Percentiles rank a stretch among this genome's conserved stretches.
phyloP scores from a whole-genome alignment of 202 grass and related monocot genomes.

The Carex sylvatica region DNA sequence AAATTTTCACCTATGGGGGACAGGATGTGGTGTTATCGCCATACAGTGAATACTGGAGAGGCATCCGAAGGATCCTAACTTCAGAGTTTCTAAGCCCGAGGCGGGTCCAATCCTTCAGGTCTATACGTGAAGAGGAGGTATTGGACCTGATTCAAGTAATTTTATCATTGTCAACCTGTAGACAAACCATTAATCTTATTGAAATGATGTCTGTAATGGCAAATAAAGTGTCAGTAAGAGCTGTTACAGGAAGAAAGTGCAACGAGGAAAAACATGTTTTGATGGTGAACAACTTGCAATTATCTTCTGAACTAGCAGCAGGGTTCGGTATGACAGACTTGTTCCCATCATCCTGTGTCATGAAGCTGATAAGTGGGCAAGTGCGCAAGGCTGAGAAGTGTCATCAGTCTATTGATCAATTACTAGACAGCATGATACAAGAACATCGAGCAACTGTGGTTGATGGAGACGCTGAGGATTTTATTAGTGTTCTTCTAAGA shows the following conservation, averaged over 20 bases:
- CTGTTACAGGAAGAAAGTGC: constrained; percentile 41
- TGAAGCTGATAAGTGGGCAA: constrained; percentile 19
- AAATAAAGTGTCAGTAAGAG: background rate
- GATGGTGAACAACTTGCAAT: background rate
- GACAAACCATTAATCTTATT: no score
- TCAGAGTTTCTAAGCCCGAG: no score
- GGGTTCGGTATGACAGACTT: constrained; percentile 48
- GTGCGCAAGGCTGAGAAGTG: constrained; percentile 34
- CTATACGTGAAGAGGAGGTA: no score
- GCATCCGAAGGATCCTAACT: no score
- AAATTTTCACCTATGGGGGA: no score
- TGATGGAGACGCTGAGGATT: background rate
- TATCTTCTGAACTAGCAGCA: background rate
- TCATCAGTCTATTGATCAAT: constrained; percentile 20
- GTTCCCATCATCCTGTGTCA: constrained; percentile 44
- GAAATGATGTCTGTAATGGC: no score
- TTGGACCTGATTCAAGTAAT: no score
- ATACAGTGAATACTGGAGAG: no score
- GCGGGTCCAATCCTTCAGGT: no score
- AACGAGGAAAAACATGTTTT: constrained; percentile 42
- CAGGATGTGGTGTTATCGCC: no score
- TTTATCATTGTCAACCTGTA: no score
- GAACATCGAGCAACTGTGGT: constrained; percentile 17
- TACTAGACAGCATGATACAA: constrained; percentile 44
- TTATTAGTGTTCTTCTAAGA: background rate